Base-by-base conservation (phyloP, 139 green algal genomes). In the Axilococcus clingmanii region DNA sequence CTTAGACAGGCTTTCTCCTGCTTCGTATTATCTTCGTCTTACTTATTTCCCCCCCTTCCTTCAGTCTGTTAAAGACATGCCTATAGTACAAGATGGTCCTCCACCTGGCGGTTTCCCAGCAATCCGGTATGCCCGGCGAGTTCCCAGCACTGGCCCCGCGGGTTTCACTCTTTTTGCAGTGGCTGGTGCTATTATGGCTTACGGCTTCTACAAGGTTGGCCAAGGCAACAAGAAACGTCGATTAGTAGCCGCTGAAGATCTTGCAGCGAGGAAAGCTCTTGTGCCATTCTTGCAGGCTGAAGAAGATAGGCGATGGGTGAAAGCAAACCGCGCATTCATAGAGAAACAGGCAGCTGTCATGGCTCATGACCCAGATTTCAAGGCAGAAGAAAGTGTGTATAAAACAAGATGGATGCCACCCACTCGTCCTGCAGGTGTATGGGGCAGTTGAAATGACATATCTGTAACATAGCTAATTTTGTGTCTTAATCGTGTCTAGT, bases 61-160 rank as follows among this genome's bases (percentile, higher is more conserved):
- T 63, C 72, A 93, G 79, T 88, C 77, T 55, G 80, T 93, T 8
- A 91, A 91, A 72, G 88, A 95, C 65, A 66, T 96, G 72, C 79
- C 84, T 2, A 63, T 91, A 5, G 47, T 85, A 6, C 85, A 96
- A 63, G 88, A 96, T 57, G 81, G 77, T 2, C 83, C 88, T 17
- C 88, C 88, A 0, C 81, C 84, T 7, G 88, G 88, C 24, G 88
- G 86, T 7, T 96, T 94, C 61, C 87, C 88, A 0, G 70, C 81
- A 17, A 72, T 96, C 24, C 80, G 88, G 34, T 93, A 89, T 47
- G 83, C 84, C 2, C 75, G 88, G 12, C 63, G 84, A 5, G 58
- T 96, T 19, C 86, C 86, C 7, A 85, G 51, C 67, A 93, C 86
- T 12, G 88, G 88, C 1, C 88, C 88, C 6, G 81, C 76, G 0